Percentiles rank a stretch among this genome's conserved stretches.
These are phyloP conservation scores for Lactarius hatsudake DNA, from an alignment of 768 basidiomycete genomes.

Conservation along the genomic window DNA sequence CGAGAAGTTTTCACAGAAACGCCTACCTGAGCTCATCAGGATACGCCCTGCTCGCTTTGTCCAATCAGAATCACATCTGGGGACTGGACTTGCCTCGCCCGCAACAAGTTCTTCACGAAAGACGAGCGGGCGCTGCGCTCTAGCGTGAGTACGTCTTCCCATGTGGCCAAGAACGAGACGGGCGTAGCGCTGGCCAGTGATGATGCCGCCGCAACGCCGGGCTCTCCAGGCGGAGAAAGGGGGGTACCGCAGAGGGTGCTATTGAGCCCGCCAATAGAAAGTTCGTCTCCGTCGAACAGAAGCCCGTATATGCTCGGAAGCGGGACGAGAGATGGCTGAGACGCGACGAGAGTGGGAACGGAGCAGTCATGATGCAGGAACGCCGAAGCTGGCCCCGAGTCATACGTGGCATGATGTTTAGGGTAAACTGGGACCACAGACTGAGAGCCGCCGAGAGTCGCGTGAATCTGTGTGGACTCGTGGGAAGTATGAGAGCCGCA, in stretches of 20 bases:
- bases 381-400: background rate
- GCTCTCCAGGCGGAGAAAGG: background rate
- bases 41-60: background rate
- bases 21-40: background rate
- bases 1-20: background rate
- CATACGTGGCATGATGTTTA: background rate
- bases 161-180: conserved; percentile 21
- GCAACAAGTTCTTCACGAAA: background rate
- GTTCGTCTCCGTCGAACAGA: conserved; percentile 14
- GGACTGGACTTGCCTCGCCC: background rate
- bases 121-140: conserved; percentile 18
- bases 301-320: conserved; percentile 21
- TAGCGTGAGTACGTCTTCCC: conserved; percentile 20
- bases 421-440: background rate
- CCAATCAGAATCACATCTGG: background rate
- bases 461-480: background rate
- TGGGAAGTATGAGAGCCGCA: background rate
- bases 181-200: conserved; percentile 12
- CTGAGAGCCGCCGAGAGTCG: background rate
- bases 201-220: background rate
- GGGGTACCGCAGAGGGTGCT: background rate
- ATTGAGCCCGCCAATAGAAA: background rate
- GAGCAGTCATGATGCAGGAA: background rate
- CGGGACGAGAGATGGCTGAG: conserved; percentile 3
- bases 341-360: background rate